These are phyloP conservation scores for Lepiota venenata DNA, from an alignment of 768 basidiomycete species.

Conservation along the genomic window DNA sequence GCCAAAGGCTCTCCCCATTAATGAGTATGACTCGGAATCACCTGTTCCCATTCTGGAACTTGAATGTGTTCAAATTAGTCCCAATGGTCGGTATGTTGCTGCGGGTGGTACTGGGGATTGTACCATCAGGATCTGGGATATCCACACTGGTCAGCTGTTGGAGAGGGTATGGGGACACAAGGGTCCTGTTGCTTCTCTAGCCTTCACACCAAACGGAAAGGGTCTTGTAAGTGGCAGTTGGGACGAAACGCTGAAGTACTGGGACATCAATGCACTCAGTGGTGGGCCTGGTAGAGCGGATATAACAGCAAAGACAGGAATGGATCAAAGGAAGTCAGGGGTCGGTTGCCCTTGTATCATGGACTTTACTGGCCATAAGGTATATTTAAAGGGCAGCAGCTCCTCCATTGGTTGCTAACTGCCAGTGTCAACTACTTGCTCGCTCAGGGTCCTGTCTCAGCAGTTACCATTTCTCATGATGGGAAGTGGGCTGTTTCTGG, in stretches of 20 bases:
- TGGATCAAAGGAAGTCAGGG: constrained; percentile 65
- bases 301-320: neutral
- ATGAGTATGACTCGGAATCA: constrained; percentile 34
- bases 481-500: constrained; percentile 81
- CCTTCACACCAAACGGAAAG: constrained; percentile 91
- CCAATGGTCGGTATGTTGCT: constrained; percentile 61
- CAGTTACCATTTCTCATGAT: constrained; percentile 64
- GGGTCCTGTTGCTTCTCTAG: constrained; percentile 81
- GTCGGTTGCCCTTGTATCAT: constrained; percentile 50
- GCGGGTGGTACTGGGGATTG: constrained; percentile 72
- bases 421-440: constrained; percentile 30
- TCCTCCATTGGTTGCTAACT: constrained; percentile 36
- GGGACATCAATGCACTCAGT: constrained; percentile 78
- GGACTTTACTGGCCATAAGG: constrained; percentile 86
- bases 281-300: constrained; percentile 41
- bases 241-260: constrained; percentile 80
- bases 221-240: constrained; percentile 86
- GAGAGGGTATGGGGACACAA: constrained; percentile 55
- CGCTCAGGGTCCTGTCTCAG: constrained; percentile 49
- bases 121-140: constrained; percentile 76
- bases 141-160: constrained; percentile 54
- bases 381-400: constrained; percentile 15
- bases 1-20: constrained; percentile 36
- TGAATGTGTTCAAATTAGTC: constrained; percentile 72
- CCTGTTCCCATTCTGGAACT: constrained; percentile 69